These are phyloP conservation scores for Scheffersomyces titani DNA, from an alignment of 1,139 yeast genomes.

Conservation along the genomic window DNA sequence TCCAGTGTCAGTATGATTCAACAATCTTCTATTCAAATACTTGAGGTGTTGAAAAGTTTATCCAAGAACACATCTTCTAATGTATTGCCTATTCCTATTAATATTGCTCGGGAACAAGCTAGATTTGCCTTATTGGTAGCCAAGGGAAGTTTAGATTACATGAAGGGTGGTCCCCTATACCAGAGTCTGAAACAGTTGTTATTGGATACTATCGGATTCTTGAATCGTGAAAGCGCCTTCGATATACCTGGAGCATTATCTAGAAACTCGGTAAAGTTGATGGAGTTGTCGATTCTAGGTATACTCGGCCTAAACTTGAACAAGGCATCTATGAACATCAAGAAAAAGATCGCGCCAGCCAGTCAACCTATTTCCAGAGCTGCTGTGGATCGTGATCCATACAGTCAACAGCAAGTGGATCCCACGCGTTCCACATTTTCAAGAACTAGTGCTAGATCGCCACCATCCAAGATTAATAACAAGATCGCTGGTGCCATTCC, in stretches of 20 bases:
- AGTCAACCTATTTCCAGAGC: conserved; percentile 23
- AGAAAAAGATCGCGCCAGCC: conserved; percentile 18
- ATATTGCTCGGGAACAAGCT: conserved; percentile 68
- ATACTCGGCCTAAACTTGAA: conserved; percentile 41
- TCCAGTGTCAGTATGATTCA: conserved; percentile 70
- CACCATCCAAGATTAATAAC: conserved; percentile 5
- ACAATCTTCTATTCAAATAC: conserved; percentile 69
- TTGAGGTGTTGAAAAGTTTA: conserved; percentile 58
- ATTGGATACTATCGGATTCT: conserved; percentile 46
- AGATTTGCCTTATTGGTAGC: conserved; percentile 71
- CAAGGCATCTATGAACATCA: conserved; percentile 14
- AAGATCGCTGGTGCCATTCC: conserved; percentile 4
- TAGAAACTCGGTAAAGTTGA: conserved; percentile 51
- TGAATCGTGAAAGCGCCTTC: conserved; percentile 51
- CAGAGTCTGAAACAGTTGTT: conserved; percentile 65
- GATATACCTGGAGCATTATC: conserved; percentile 65
- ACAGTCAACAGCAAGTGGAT: background rate
- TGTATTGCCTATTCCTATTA: conserved; percentile 66
- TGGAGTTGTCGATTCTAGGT: conserved; percentile 60
- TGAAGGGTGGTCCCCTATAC: conserved; percentile 79
- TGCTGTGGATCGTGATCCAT: conserved; percentile 8
- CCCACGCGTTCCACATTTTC: background rate
- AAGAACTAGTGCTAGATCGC: conserved; percentile 6
- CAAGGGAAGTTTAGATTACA: conserved; percentile 77
- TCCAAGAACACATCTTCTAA: conserved; percentile 38